These are phyloP conservation scores for Przewalskia tangutica DNA, from an alignment of 257 asterid species.

Conservation along the genomic window DNA sequence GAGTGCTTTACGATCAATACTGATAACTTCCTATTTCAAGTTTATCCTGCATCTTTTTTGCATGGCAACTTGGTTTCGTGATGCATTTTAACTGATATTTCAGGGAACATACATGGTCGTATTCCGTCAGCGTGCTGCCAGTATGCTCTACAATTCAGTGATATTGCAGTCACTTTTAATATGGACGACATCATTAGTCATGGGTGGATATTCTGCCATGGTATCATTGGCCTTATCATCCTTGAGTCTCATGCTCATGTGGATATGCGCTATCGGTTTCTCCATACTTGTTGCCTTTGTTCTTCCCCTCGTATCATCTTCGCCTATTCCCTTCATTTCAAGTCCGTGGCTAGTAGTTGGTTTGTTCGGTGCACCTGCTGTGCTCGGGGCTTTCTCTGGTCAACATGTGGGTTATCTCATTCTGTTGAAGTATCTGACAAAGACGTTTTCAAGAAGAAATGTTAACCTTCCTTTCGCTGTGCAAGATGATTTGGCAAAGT, in stretches of 20 bases:
- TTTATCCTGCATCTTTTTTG: not conserved
- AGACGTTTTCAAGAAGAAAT: constrained; percentile 27
- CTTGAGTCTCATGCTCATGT: constrained; percentile 63
- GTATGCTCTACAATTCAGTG: constrained; percentile 71
- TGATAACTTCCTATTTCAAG: not conserved
- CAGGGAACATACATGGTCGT: constrained; percentile 89
- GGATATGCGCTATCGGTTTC: constrained; percentile 60
- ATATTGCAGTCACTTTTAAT: constrained; percentile 71
- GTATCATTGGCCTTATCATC: constrained; percentile 51
- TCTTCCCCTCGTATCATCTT: constrained; percentile 61
- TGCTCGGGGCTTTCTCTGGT: constrained; percentile 80
- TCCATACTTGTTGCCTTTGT: constrained; percentile 45
- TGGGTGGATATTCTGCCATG: constrained; percentile 73
- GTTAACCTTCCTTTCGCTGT: constrained; percentile 35
- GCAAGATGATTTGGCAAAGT: constrained; percentile 50
- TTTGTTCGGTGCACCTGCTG: constrained; percentile 83
- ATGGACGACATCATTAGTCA: constrained; percentile 56
- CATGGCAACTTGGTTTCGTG: constrained; percentile 1
- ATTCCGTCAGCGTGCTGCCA: constrained; percentile 57
- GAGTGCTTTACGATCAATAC: not conserved
- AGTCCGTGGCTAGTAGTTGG: constrained; percentile 74
- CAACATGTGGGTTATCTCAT: constrained; percentile 69
- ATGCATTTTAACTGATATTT: constrained; percentile 7
- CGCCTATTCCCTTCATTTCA: constrained; percentile 68
- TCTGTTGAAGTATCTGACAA: constrained; percentile 42